Evolutionary conservation across 2,329 filamentous ascomycete genomes (phyloP), one percentile per base, ranked within the genome.

Genomic region (Trichophaea hybrida): DNA sequence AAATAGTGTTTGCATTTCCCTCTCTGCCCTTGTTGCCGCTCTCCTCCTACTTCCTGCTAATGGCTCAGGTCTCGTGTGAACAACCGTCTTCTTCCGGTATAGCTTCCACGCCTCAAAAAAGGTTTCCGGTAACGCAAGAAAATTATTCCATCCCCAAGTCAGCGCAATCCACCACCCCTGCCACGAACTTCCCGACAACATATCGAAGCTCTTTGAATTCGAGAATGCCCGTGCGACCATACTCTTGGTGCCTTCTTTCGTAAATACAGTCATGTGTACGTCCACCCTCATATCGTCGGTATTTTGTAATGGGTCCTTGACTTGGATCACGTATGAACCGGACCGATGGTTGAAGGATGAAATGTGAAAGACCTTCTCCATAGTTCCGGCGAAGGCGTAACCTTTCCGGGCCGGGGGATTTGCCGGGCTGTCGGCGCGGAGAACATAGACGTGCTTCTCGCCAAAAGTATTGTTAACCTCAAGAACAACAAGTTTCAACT

Each of bases 391-490:
- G 61, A 59, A 65, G 51, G 56, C 52, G 48, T 66, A 67, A 12
- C 58, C 62, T 49, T 61, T 67, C 13, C 58, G 38, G 6, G 59
- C 55, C 10, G 51, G 37, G 5, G 60, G 59, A 32, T 64, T 66
- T 13, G 48, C 31, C 2, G 67, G 62, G 46, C 70, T 67, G 34
- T 71, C 71, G n/a, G 73, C 71, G 32, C 76, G 75, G 10, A 86
- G 72, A 38, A 83, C 74, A 67, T 86, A 86, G 70, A 84, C 78
- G 7, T 83, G 78, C 55, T 83, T 76, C 70, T 89, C 85, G 53
- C 80, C 83, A 68, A 87, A 88, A 0, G 84, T 86, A 66, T 88
- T 88, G 71, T 86, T 87, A 50, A 88, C 83, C 69, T 90, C 85
- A 0, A 86, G 69, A 1, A 90, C 75, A 72, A 88, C 81, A 58